Conservation (phyloP, 78 protist genomes). For the Isochrysis galbana region DNA sequence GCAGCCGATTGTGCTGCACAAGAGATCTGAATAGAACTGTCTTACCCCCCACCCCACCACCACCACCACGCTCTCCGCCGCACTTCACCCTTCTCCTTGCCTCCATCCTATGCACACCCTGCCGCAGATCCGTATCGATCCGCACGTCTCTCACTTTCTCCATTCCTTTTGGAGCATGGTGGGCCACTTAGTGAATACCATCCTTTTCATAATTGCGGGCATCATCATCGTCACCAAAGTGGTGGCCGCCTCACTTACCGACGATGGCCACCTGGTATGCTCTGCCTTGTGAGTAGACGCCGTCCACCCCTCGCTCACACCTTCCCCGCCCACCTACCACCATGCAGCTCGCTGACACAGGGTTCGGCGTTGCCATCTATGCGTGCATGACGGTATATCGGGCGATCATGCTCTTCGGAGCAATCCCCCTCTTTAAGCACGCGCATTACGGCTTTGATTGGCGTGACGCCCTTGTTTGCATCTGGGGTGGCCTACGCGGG, state of each 20-base stretch:
- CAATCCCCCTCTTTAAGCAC: background rate
- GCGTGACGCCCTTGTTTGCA: background rate
- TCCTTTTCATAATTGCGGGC: slow-evolving; percentile 56
- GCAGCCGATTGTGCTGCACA: no score
- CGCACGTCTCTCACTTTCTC: background rate
- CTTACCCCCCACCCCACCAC: no score
- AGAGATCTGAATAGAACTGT: no score
- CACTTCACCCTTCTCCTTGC: no score
- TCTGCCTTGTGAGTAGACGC: no score
- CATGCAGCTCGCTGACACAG: no score
- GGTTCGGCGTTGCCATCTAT: background rate
- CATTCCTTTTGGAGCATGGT: slow-evolving; percentile 35
- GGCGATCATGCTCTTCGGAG: background rate
- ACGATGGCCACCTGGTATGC: no score
- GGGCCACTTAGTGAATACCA: slow-evolving; percentile 34
- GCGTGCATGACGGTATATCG: background rate
- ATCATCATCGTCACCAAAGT: background rate
- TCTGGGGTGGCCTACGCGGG: slow-evolving; percentile 49
- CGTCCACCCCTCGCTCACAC: no score
- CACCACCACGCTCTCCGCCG: no score
- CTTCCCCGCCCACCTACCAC: no score
- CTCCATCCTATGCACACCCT: no score
- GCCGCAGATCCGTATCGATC: slow-evolving; percentile 16
- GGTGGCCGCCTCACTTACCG: no score
- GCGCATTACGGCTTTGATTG: background rate